Percentiles rank a stretch among this genome's conserved stretches.
Evolutionary conservation across 306 rosid genomes (phyloP).

Genomic region (Citrullus mucosospermus): DNA sequence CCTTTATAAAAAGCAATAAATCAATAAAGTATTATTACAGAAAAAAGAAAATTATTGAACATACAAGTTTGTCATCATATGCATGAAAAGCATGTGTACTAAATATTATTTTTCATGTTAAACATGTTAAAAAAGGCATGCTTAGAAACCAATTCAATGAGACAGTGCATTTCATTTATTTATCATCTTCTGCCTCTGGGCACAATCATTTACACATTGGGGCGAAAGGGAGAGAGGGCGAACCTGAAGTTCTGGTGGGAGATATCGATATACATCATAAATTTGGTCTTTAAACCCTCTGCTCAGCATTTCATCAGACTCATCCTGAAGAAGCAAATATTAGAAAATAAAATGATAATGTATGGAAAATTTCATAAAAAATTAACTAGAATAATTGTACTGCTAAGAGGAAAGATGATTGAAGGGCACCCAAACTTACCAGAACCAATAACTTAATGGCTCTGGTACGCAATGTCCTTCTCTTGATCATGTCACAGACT

Average conservation of each 20-base stretch:
- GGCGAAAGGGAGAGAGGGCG: not conserved
- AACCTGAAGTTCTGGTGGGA: conserved; percentile 99
- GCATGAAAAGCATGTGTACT: not conserved
- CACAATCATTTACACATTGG: not conserved
- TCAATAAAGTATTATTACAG: not conserved
- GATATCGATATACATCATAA: conserved; percentile 93
- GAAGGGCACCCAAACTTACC: conserved; percentile 29
- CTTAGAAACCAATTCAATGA: not conserved
- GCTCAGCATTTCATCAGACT: conserved; percentile 99
- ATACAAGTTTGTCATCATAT: not conserved
- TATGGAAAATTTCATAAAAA: not conserved
- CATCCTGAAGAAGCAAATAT: conserved; percentile 42
- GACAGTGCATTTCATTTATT: not conserved
- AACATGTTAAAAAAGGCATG: not conserved
- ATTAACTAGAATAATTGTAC: not conserved
- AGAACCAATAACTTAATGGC: conserved; percentile 75
- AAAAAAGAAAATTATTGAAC: not conserved
- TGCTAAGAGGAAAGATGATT: not conserved
- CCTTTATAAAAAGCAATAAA: not conserved
- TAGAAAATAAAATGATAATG: not conserved
- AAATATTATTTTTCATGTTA: not conserved
- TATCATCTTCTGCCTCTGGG: not conserved
- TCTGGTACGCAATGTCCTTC: conserved; percentile 89
- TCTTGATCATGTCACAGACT: conserved; percentile 95
- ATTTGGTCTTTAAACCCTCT: conserved; percentile 99